Base-by-base conservation (phyloP, 345 rosid species). In the Brassica juncea region DNA sequence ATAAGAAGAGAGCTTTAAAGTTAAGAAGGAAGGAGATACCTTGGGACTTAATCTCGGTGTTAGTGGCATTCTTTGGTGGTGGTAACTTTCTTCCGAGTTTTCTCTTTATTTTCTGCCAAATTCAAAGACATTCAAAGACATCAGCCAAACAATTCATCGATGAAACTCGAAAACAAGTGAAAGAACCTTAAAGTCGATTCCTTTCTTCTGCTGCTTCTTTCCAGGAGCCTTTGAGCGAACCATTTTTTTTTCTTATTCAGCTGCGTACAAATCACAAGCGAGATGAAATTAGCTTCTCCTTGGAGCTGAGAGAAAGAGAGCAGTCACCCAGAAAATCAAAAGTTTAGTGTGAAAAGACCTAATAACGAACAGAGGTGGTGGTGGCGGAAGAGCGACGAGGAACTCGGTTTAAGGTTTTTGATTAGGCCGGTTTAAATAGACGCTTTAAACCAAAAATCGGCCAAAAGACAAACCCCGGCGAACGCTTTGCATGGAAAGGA, bases 21-120 rank as follows among this genome's bases (percentile, higher is more conserved):
- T n/a, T 31, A 19, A 19, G 19, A 19, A 19, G 19, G 78, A 72
- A 67, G 34, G 62, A 73, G 27, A 80, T 55, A 95, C 99, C 96
- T 90, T 88, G 91, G 75, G 91, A 95, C 60, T 88, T 93, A 78
- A 91, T 85, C 84, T 93, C 91, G 12, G 97, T 95, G 86, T 89
- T 87, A 0, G 99, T 95, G 1, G 93, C 88, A 82, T 93, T 93
- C 84, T 88, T 89, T 8, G 96, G 87, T 4, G 96, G 99, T 5
- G 98, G 97, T 86, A 95, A 81, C 63, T 88, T 95, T 80, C 92
- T 84, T 11, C 98, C 96, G 0, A 95, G 86, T 88, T 95, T 93
- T 42, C 98, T 83, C 85, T 91, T 92, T 47, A 94, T 89, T 94
- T 94, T 94, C 97, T 92, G 84, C 80, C 57, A 55, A 80, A 35